Evolutionary conservation across 306 rosid species (phyloP), one percentile per base, ranked within the genome.

Genomic region (Dalbergia oliveri): DNA sequence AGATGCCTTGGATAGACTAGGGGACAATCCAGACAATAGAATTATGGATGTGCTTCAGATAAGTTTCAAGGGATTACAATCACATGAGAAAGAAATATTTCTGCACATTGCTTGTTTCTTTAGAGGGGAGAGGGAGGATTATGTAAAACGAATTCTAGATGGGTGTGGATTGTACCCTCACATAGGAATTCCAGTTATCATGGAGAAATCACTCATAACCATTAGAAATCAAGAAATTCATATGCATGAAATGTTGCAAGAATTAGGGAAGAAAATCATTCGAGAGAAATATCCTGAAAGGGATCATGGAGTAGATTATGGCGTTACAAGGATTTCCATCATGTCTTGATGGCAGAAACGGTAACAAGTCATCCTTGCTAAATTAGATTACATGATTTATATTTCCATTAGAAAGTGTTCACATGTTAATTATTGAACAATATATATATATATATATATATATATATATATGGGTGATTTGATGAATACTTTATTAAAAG

Each of bases 221-320:
- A 44, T 80, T 4, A 16, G 12, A 72, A 60, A 80, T 4, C 33
- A 73, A 0, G 58, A 73, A 23, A 75, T 75, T 61, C 70, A 75
- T 45, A 75, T 72, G 79, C 84, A n/a, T n/a, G n/a, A n/a, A n/a
- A n/a, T n/a, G n/a, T n/a, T n/a, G n/a, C n/a, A n/a, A n/a, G 77
- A 57, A 50, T 19, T 73, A 19, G 77, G 77, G 3, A 34, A 37
- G 51, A 6, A 64, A 23, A 65, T 80, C 65, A 5, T 64, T n/a
- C 60, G 59, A 4, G 41, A 11, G 11, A 4, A 10, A 41, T 33
- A 5, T 53, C 58, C 73, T 1, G 0, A 23, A 1, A 18, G 64
- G 45, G 60, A 41, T 9, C 8, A 3, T 34, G 61, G 66, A 53
- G 69, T 45, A 66, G 84, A 43, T 37, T 81, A 1, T 73, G 66